phyloP scores from a whole-genome alignment of 2,329 filamentous ascomycete genomes.

The Xylaria polymorpha region DNA sequence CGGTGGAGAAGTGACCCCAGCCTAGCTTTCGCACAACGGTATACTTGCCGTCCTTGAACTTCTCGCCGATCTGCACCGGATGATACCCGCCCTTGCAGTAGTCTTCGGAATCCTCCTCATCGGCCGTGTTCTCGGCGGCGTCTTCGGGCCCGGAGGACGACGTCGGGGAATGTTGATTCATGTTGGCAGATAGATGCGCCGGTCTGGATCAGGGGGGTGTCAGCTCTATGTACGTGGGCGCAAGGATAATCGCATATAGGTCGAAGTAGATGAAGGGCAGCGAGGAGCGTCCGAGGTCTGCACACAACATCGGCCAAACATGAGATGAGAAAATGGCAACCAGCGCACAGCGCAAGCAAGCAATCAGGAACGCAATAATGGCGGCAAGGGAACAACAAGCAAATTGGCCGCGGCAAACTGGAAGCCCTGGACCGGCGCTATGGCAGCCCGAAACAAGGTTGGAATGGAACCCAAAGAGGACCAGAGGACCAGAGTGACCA shows the following conservation, averaged over 20 bases:
- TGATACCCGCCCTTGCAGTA: slow-evolving; percentile 99
- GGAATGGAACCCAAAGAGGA: slow-evolving; percentile 37
- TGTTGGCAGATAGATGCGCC: slow-evolving; percentile 66
- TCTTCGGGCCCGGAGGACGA: slow-evolving; percentile 85
- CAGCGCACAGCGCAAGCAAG: slow-evolving; percentile 40
- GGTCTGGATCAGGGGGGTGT: slow-evolving; percentile 57
- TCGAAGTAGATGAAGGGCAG: slow-evolving; percentile 16
- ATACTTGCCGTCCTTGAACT: slow-evolving; percentile 98
- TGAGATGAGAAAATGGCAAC: slow-evolving; percentile 21
- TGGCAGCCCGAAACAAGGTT: slow-evolving; percentile 44
- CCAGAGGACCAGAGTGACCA: slow-evolving; percentile 4
- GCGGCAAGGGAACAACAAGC: slow-evolving; percentile 12
- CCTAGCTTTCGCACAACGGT: slow-evolving; percentile 95
- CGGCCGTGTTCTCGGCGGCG: slow-evolving; percentile 88
- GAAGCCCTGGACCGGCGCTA: slow-evolving; percentile 40
- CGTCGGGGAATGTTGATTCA: slow-evolving; percentile 77
- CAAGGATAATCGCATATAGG: slow-evolving; percentile 24
- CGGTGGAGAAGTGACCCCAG: slow-evolving; percentile 99
- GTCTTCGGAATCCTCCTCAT: slow-evolving; percentile 98
- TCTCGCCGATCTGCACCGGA: slow-evolving; percentile 91
- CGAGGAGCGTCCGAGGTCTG: slow-evolving; percentile 16
- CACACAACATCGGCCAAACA: slow-evolving; percentile 19
- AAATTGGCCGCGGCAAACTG: slow-evolving; percentile 39
- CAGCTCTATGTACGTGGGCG: slow-evolving; percentile 42
- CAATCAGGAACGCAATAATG: slow-evolving; percentile 21